Base-by-base conservation (phyloP, 2,329 filamentous ascomycete genomes). In the Sporothrix protearum region DNA sequence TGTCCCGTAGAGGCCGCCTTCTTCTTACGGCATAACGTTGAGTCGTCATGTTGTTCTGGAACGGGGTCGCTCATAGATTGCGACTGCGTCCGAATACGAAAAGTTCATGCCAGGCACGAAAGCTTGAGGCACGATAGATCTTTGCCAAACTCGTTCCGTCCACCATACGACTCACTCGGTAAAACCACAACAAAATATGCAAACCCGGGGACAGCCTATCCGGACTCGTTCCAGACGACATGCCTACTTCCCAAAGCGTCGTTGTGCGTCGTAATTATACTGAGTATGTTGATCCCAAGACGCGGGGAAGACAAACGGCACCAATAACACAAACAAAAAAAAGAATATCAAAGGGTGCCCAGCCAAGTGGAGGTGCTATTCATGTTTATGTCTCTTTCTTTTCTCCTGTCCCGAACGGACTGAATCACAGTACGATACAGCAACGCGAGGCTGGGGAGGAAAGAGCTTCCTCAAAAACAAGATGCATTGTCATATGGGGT, bases 361-460 rank as follows among this genome's bases (percentile, higher is more conserved):
- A 64, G 39, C 59, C n/a, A n/a, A 42, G 59, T 64, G 59, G 59
- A 64, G 59, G 36, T 39, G 55, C 59, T 33, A 19, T 16, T 59
- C 10, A 8, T 61, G 33, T 39, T 45, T 63, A n/a, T 39, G 16
- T 16, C 53, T 4, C 16, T 33, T 61, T 19, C 55, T 45, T n/a
- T 16, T 63, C 49, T 53, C 36, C 59, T 45, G 3, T 64, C n/a
- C 39, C 59, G 55, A 19, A 39, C 36, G 16, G 30, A 39, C 55
- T 19, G 16, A 47, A 33, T 16, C 42, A 47, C 39, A 8, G 12
- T 9, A 39, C 57, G 59, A 63, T 22, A 49, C 42, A 25, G 25
- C 7, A 49, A n/a, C 16, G 25, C 63, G 42, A 66, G 63, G 25
- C 42, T 30, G 42, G 14, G 28, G 22, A 49, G 25, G 10, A n/a